Conservation (phyloP, 352 stramenopile species). For the Blastocystis sp. region DNA sequence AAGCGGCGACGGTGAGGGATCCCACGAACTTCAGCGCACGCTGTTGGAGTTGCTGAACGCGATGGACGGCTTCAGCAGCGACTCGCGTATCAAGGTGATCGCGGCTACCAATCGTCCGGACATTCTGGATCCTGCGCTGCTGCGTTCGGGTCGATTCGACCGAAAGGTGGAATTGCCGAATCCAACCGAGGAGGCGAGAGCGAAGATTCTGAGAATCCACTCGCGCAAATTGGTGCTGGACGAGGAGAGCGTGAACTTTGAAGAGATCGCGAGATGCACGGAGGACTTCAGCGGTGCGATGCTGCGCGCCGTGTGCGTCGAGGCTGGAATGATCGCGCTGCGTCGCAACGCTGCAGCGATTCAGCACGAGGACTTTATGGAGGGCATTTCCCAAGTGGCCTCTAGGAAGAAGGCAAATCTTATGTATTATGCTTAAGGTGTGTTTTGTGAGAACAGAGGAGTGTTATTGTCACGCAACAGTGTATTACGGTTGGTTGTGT, state of each 20-base stretch:
- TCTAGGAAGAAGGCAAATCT: slow-evolving; percentile 74
- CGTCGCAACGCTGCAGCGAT: slow-evolving; percentile 91
- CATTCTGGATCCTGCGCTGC: slow-evolving; percentile 92
- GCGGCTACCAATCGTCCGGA: slow-evolving; percentile 94
- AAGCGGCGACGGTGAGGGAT: slow-evolving; percentile 86
- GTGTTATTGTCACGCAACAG: slow-evolving; percentile 13
- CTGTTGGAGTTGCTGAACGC: slow-evolving; percentile 98
- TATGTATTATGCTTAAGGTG: slow-evolving; percentile 70
- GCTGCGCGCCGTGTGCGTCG: slow-evolving; percentile 97
- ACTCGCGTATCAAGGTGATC: slow-evolving; percentile 98
- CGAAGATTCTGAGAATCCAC: slow-evolving; percentile 95
- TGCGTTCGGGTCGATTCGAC: slow-evolving; percentile 85
- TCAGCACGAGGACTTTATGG: slow-evolving; percentile 98
- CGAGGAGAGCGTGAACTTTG: slow-evolving; percentile 92
- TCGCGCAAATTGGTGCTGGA: slow-evolving; percentile 95
- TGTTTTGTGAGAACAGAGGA: too few relatives aligned
- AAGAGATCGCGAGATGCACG: slow-evolving; percentile 93
- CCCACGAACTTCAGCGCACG: slow-evolving; percentile 95
- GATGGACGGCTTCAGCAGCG: slow-evolving; percentile 94
- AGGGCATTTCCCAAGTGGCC: slow-evolving; percentile 93
- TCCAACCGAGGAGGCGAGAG: slow-evolving; percentile 92
- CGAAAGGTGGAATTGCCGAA: slow-evolving; percentile 96
- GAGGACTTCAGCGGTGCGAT: slow-evolving; percentile 99
- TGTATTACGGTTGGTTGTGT: neutral
- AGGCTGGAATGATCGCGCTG: slow-evolving; percentile 96